Evolutionary conservation across 2,329 filamentous ascomycete species (phyloP), one percentile per base, ranked within the genome.

Genomic region (Colletotrichum neosansevieriae): DNA sequence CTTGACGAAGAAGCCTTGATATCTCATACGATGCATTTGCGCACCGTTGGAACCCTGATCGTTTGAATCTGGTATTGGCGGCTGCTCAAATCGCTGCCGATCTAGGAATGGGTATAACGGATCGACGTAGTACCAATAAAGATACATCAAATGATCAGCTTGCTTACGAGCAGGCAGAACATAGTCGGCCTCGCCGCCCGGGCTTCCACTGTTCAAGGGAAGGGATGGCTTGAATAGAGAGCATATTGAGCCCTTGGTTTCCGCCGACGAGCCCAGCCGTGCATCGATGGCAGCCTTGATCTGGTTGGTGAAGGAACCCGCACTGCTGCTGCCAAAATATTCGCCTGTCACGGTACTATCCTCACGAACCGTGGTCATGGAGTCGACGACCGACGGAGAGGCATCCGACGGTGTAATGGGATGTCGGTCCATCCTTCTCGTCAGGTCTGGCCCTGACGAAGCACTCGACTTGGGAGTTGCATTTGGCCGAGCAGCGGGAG

Each of bases 91-190:
- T 1, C 74, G 72, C 2, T 73, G 59, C 12, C 75, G 73, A 29
- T 85, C 79, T 1, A 85, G 72, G 47, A 84, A 81, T 0, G 83
- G 83, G 50, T 85, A 85, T 0, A 85, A 69, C 0, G 82, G 80
- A 34, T 84, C 81, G 1, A 84, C 81, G 42, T 79, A 81, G 32
- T 76, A 75, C 83, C 83, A 85, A 64, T 85, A 85, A 0, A 82
- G 75, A 2, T 79, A 75, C 75, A 83, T 79, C 3, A 85, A 74
- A 47, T 76, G 76, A 58, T 85, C 83, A 0, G 83, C 83, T 38
- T 79, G 81, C 40, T 80, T 78, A 1, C 82, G 77, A 0, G 82
- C 77, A 1, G 83, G 83, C 1, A 85, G 72, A 1, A 84, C 80
- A 38, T 83, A 81, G 15, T 79, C 74, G 6, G 60, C 60, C 34